Base-by-base conservation (phyloP, 345 rosid genomes). In the Reutealis trisperma region DNA sequence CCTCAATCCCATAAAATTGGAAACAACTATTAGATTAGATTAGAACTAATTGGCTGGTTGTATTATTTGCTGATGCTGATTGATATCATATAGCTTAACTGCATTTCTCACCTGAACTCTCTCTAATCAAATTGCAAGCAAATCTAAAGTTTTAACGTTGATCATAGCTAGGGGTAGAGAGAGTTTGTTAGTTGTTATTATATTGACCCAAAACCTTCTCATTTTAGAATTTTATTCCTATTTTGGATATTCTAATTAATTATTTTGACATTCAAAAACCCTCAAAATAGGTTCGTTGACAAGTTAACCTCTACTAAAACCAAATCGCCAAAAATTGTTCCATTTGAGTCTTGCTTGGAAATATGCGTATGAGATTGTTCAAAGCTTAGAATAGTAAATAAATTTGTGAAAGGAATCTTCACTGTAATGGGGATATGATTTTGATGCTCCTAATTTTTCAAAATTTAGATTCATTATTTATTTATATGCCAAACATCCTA, bases 341-440 rank as follows among this genome's bases (percentile, higher is more conserved):
- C 62, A 58, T 34, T 5, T 19, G 34, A 64, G 54, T 71, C 21
- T 55, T 7, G 24, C 47, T 27, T 58, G 67, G 60, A 25, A 65
- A n/a, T 8, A 22, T 78, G 61, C 66, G 15, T 44, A 37, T 67
- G 61, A 78, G 57, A 66, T 66, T 66, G 54, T 72, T 27, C 15
- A 34, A 14, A 32, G 37, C 68, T 54, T 54, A 58, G 49, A 72
- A 78, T 66, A 65, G 73, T 4, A 65, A 11, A 24, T 21, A 21
- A 52, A 72, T 47, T 22, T 58, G 45, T 66, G 62, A 49, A 41
- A 14, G 21, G 25, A 59, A 66, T 63, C 60, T 63, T 71, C 60
- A 58, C 4, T 16, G 69, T 25, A 54, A 77, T 73, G 77, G 81
- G 74, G 14, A 55, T 59, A 19, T 49, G 81, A 79, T 73, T 79